These are phyloP conservation scores for Penicillium dipodomyicola DNA, from an alignment of 495 filamentous ascomycete genomes.

Conservation along the genomic window DNA sequence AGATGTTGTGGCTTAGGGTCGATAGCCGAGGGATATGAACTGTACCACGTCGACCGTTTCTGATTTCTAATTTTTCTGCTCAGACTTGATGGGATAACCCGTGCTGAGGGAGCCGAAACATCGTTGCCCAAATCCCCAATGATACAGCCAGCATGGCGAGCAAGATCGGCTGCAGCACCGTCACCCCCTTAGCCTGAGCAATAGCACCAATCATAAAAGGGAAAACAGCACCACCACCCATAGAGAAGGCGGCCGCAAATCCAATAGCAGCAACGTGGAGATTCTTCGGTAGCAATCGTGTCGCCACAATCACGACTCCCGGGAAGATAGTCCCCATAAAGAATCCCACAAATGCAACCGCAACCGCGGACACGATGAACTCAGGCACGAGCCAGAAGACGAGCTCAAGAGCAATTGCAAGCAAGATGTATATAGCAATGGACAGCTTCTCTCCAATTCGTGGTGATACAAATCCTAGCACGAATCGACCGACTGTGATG, in stretches of 20 bases:
- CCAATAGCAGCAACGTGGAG: constrained; percentile 76
- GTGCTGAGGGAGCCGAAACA: constrained; percentile 12
- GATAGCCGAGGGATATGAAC: neutral
- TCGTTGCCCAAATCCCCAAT: constrained; percentile 19
- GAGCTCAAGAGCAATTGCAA: constrained; percentile 52
- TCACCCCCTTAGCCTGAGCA: constrained; percentile 66
- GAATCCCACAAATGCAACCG: constrained; percentile 65
- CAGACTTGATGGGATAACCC: constrained; percentile 12
- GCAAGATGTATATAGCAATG: constrained; percentile 53
- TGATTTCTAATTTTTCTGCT: neutral
- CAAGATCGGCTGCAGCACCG: constrained; percentile 65
- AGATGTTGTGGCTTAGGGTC: neutral
- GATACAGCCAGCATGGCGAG: constrained; percentile 43
- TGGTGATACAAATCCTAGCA: constrained; percentile 57
- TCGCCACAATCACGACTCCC: constrained; percentile 68
- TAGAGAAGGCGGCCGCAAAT: constrained; percentile 74
- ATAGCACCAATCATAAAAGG: constrained; percentile 73
- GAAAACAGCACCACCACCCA: constrained; percentile 66
- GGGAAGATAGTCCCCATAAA: constrained; percentile 64
- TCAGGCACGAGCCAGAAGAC: constrained; percentile 65
- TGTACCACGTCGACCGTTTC: too few relatives aligned
- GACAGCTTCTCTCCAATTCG: constrained; percentile 53
- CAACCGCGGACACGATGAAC: constrained; percentile 65
- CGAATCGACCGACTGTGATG: constrained; percentile 53
- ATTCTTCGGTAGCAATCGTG: constrained; percentile 69